phyloP scores from a whole-genome alignment of 164 flowering plant species.

The Stephania cephalantha region DNA sequence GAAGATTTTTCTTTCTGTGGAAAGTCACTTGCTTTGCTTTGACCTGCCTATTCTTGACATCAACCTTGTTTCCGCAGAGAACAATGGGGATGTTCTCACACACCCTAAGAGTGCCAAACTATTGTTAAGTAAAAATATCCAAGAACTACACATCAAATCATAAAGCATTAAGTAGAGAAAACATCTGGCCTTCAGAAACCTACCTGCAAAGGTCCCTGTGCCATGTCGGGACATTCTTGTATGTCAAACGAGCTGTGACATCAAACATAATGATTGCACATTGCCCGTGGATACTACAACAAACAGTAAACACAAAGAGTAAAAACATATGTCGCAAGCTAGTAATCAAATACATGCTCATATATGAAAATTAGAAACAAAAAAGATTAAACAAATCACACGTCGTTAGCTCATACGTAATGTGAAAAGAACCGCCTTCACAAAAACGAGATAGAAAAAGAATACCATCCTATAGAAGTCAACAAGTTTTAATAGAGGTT shows the following conservation, averaged over 20 bases:
- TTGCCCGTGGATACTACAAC: slow-evolving; percentile 32
- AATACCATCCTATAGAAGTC: not conserved
- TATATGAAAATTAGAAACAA: not conserved
- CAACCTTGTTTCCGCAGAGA: slow-evolving; percentile 72
- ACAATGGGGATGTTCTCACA: slow-evolving; percentile 69
- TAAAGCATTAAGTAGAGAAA: not conserved
- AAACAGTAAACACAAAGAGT: not conserved
- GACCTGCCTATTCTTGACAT: slow-evolving; percentile 63
- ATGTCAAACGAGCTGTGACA: slow-evolving; percentile 33
- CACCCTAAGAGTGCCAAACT: slow-evolving; percentile 28
- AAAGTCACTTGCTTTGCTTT: slow-evolving; percentile 67
- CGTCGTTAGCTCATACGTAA: not conserved
- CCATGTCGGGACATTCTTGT: slow-evolving; percentile 37
- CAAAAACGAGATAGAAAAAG: not conserved
- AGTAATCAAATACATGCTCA: not conserved
- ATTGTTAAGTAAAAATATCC: not conserved
- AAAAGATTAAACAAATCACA: not conserved
- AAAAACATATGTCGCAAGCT: not conserved
- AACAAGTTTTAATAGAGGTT: not conserved
- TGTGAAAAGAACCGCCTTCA: not conserved
- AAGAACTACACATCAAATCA: not conserved
- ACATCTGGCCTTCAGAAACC: not conserved
- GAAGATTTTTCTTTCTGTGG: slow-evolving; percentile 66
- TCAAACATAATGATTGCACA: slow-evolving; percentile 36
- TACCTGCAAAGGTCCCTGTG: slow-evolving; percentile 36